Evolutionary conservation across 1,139 yeast species (phyloP).

Genomic region (Hanseniaspora gamundiae): DNA sequence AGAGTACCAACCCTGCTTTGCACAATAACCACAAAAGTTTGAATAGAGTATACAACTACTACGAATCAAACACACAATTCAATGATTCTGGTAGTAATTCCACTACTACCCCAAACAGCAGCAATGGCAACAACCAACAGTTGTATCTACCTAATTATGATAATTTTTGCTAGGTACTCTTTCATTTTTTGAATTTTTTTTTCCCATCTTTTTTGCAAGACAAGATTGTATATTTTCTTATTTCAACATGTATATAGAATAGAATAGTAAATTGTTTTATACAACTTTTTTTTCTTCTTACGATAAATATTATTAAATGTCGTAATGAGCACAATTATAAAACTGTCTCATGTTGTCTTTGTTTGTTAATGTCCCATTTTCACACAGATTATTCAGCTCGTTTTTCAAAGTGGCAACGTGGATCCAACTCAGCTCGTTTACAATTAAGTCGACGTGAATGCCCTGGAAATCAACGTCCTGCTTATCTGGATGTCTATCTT

Average conservation of each 20-base stretch:
- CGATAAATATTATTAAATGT: too few relatives aligned
- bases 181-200: too few relatives aligned
- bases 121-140: not conserved
- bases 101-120: not conserved
- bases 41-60: too few relatives aligned
- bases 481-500: conserved; percentile 6
- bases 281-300: too few relatives aligned
- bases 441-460: conserved; percentile 3
- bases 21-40: too few relatives aligned
- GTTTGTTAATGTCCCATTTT: not conserved
- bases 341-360: not conserved
- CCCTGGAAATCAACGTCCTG: conserved; percentile 4
- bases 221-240: too few relatives aligned
- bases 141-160: not conserved
- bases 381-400: conserved; percentile 4
- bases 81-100: not conserved
- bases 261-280: too few relatives aligned
- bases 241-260: too few relatives aligned
- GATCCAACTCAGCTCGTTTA: conserved; percentile 6
- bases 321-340: not conserved
- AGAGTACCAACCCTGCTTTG: too few relatives aligned
- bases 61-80: not conserved
- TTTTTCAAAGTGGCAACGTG: conserved; percentile 5
- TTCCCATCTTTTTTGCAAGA: too few relatives aligned
- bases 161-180: not conserved